Percentiles rank a stretch among this genome's conserved stretches.
Evolutionary conservation across 352 stramenopile species (phyloP).

Genomic region (Globisporangium cederbergense): DNA sequence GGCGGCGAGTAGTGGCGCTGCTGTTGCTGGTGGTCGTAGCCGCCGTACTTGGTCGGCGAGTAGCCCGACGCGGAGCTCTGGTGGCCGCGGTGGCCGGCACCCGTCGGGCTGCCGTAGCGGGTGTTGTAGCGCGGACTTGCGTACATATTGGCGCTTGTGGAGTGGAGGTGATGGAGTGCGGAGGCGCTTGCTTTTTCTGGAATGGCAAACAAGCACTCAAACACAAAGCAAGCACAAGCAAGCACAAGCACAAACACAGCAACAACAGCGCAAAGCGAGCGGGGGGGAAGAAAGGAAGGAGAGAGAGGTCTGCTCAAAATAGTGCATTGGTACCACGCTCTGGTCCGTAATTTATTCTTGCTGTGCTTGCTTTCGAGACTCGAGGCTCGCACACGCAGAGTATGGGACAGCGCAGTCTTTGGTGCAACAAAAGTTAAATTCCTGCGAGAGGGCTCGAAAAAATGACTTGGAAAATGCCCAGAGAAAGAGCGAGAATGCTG

Average conservation of each 20-base stretch:
- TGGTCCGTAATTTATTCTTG: too few species aligned
- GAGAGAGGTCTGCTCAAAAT: background rate
- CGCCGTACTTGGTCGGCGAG: constrained; percentile 15
- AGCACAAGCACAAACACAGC: background rate
- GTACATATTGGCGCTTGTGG: constrained; percentile 11
- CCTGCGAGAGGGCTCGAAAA: too few species aligned
- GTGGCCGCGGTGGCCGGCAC: constrained; percentile 8
- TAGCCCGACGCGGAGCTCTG: constrained; percentile 17
- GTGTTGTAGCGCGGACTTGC: constrained; percentile 16
- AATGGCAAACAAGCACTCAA: constrained; percentile 7
- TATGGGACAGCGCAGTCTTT: too few species aligned
- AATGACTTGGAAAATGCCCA: too few species aligned
- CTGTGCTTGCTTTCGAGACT: too few species aligned
- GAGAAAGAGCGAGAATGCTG: too few species aligned
- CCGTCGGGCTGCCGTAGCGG: constrained; percentile 14
- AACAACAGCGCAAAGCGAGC: background rate
- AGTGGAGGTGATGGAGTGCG: background rate
- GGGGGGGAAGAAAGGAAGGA: background rate
- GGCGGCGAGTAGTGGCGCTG: constrained; percentile 18
- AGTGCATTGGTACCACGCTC: too few species aligned
- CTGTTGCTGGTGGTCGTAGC: constrained; percentile 14
- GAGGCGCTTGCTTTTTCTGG: constrained; percentile 18
- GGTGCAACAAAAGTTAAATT: too few species aligned
- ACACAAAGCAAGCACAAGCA: background rate
- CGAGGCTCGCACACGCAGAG: too few species aligned